A percentile compares a stretch with the other conserved stretches of the same genome.
phyloP scores from a whole-genome alignment of 1,284 basidiomycete genomes.

The Rhodotorula sp. region DNA sequence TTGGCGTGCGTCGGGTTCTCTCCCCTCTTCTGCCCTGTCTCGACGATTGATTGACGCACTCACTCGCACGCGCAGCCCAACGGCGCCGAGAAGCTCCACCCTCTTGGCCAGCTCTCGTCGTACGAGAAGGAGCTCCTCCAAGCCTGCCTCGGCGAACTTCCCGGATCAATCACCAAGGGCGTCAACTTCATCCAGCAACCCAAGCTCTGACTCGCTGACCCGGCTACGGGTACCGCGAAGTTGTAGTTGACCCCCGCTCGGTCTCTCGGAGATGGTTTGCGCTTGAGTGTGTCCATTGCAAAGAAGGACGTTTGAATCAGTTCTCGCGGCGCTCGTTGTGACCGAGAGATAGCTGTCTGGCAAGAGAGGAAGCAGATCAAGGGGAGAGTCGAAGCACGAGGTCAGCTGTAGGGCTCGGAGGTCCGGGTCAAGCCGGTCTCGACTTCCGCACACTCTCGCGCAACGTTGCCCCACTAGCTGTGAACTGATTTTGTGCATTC shows the following conservation, averaged over 20 bases:
- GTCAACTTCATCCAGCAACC: slow-evolving; percentile 26
- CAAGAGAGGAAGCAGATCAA: neutral
- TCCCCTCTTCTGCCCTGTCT: neutral
- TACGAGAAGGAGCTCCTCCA: slow-evolving; percentile 55
- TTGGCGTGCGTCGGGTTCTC: slow-evolving; percentile 67
- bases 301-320: too few relatives aligned
- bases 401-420: too few relatives aligned
- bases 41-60: neutral
- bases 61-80: slow-evolving; percentile 41
- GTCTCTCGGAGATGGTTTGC: too few relatives aligned
- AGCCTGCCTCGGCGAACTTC: slow-evolving; percentile 56
- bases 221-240: too few relatives aligned
- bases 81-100: slow-evolving; percentile 58
- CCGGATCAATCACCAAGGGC: slow-evolving; percentile 55
- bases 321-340: neutral
- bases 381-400: neutral
- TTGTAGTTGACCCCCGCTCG: too few relatives aligned
- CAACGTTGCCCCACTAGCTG: too few relatives aligned
- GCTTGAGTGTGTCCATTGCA: too few relatives aligned
- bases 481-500: slow-evolving; percentile 2
- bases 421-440: too few relatives aligned
- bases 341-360: neutral
- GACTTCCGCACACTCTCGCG: too few relatives aligned
- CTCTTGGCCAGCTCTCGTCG: slow-evolving; percentile 55
- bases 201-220: slow-evolving; percentile 25